phyloP scores from a whole-genome alignment of 192 early-diverging fungal species.

The Podila horticola region DNA sequence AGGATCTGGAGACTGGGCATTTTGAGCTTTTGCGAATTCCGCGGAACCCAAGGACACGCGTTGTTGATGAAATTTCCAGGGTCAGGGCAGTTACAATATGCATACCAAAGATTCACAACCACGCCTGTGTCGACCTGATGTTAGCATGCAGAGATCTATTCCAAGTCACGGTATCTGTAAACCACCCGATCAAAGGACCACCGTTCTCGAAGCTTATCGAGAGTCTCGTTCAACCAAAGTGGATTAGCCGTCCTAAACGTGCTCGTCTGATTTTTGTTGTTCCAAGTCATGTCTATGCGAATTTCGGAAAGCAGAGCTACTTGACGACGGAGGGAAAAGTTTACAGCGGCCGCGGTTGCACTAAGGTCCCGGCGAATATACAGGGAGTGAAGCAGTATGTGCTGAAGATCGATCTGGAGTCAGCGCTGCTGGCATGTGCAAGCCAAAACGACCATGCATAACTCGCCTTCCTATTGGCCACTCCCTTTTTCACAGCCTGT shows the following conservation, averaged over 20 bases:
- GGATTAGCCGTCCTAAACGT: constrained; percentile 6
- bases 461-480: too few species aligned
- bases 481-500: too few species aligned
- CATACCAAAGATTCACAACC: constrained; percentile 22
- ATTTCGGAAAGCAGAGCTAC: constrained; percentile 25
- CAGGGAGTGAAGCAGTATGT: too few species aligned
- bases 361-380: neutral
- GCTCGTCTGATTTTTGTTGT: constrained; percentile 30
- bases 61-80: neutral
- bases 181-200: constrained; percentile 18
- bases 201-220: constrained; percentile 22
- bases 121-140: constrained; percentile 21
- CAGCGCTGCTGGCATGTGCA: too few species aligned
- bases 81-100: constrained; percentile 2
- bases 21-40: neutral
- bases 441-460: too few species aligned
- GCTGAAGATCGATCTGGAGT: too few species aligned
- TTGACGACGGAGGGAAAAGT: constrained; percentile 5
- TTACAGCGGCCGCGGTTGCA: too few species aligned
- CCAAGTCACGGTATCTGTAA: constrained; percentile 16
- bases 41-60: neutral
- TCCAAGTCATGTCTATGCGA: constrained; percentile 18
- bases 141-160: constrained; percentile 6
- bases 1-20: neutral
- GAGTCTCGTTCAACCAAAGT: constrained; percentile 7